A percentile compares a stretch with the other conserved stretches of the same genome.
phyloP scores from a whole-genome alignment of 2,329 filamentous ascomycete genomes.

The Ophiocordyceps unilateralis region DNA sequence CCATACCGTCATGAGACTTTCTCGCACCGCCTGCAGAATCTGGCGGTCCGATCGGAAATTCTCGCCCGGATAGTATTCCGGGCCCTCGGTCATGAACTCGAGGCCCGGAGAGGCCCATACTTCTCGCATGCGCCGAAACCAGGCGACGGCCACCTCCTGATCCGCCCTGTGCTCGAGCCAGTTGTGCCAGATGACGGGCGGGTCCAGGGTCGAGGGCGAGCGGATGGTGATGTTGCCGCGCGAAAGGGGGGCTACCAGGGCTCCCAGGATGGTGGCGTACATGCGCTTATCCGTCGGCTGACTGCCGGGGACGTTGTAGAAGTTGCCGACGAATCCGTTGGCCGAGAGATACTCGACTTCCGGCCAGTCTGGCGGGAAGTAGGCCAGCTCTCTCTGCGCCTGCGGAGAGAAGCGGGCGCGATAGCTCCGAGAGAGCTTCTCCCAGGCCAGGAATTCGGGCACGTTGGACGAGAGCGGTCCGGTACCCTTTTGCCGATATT shows the following conservation, averaged over 20 bases:
- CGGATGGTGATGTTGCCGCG: constrained; percentile 23
- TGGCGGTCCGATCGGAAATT: constrained; percentile 4
- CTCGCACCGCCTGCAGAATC: constrained; percentile 8
- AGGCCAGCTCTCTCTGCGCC: neutral
- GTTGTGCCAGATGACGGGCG: constrained; percentile 25
- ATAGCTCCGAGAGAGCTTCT: neutral
- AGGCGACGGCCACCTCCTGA: constrained; percentile 22
- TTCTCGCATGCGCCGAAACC: constrained; percentile 23
- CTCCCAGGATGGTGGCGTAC: constrained; percentile 9
- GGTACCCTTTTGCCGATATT: neutral
- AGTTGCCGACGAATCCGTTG: neutral
- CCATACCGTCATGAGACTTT: constrained; percentile 30
- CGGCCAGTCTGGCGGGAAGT: neutral
- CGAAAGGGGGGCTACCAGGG: constrained; percentile 13
- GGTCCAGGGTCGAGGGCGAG: constrained; percentile 12
- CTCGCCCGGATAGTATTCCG: neutral
- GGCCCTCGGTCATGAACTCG: neutral
- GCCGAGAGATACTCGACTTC: neutral
- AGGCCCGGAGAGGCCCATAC: constrained; percentile 3
- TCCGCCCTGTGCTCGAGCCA: constrained; percentile 25
- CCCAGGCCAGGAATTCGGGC: neutral
- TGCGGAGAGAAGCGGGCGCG: neutral
- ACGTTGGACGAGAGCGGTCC: neutral
- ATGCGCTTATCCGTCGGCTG: neutral
- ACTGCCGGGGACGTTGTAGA: neutral